phyloP scores from a whole-genome alignment of 441 rosid species.

The Mallotus repandus region DNA sequence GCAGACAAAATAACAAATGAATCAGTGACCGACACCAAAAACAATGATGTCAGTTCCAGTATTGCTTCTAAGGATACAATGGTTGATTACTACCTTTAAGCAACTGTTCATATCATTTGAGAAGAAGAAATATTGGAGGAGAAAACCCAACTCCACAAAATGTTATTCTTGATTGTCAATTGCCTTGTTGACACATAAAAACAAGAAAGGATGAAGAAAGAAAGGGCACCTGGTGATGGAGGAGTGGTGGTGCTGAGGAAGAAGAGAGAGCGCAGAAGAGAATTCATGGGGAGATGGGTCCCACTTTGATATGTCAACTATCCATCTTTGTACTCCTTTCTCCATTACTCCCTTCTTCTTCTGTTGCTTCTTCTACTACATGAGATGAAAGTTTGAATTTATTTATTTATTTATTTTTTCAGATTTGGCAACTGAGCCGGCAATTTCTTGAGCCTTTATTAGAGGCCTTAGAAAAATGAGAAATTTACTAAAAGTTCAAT shows the following conservation, averaged over 20 bases:
- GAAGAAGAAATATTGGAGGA: background rate
- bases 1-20: background rate
- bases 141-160: too few relatives aligned
- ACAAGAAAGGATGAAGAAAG: background rate
- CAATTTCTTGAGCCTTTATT: too few relatives aligned
- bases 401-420: too few relatives aligned
- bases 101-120: background rate
- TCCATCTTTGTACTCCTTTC: conserved; percentile 54
- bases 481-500: too few relatives aligned
- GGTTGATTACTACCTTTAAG: too few relatives aligned
- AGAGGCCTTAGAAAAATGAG: too few relatives aligned
- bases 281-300: conserved; percentile 48
- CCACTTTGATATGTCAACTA: conserved; percentile 60
- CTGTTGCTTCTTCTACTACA: background rate
- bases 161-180: too few relatives aligned
- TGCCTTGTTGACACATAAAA: background rate
- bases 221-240: conserved; percentile 47
- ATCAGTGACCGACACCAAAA: background rate
- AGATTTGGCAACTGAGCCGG: too few relatives aligned
- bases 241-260: conserved; percentile 46
- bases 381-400: too few relatives aligned
- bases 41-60: background rate
- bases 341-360: conserved; percentile 35
- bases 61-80: too few relatives aligned
- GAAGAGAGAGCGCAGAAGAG: conserved; percentile 47